Conservation (phyloP, 208 protist species). For the Histomonas meleagridis region DNA sequence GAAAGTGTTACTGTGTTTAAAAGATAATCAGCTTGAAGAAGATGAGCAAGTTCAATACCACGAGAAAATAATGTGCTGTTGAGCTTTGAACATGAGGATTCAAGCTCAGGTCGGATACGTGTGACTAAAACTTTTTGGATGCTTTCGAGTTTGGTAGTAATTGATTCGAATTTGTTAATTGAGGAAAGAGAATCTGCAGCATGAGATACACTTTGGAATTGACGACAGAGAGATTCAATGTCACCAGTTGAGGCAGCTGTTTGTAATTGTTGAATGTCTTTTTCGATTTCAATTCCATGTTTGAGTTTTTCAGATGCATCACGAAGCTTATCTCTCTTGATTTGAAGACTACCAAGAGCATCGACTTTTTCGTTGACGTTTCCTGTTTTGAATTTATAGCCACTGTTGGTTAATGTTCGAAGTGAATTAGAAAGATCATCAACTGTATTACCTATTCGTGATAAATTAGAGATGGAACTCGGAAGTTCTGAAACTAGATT, state of each 20-base stretch:
- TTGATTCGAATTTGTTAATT: conserved; percentile 11
- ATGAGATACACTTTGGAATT: not conserved
- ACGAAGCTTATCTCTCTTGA: not conserved
- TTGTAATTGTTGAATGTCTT: conserved; percentile 12
- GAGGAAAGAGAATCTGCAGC: not conserved
- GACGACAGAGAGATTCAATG: not conserved
- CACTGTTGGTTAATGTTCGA: not conserved
- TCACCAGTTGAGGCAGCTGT: not conserved
- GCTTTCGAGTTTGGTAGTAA: not conserved
- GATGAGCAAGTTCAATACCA: too few relatives aligned
- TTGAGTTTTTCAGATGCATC: not conserved
- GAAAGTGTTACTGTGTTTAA: too few relatives aligned
- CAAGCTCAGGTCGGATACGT: not conserved
- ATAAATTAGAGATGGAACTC: not conserved
- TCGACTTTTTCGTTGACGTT: not conserved
- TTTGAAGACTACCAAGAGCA: not conserved
- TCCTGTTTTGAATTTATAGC: conserved; percentile 31
- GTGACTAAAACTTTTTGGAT: not conserved
- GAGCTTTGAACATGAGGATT: not conserved
- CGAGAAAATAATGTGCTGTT: not conserved
- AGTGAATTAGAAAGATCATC: not conserved
- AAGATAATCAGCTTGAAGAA: too few relatives aligned
- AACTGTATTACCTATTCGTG: not conserved
- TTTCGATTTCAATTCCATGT: conserved; percentile 20
- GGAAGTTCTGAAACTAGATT: not conserved